A percentile compares a stretch with the other conserved stretches of the same genome.
Conservation (phyloP, 768 basidiomycete genomes). For the Fomitopsis serialis region DNA sequence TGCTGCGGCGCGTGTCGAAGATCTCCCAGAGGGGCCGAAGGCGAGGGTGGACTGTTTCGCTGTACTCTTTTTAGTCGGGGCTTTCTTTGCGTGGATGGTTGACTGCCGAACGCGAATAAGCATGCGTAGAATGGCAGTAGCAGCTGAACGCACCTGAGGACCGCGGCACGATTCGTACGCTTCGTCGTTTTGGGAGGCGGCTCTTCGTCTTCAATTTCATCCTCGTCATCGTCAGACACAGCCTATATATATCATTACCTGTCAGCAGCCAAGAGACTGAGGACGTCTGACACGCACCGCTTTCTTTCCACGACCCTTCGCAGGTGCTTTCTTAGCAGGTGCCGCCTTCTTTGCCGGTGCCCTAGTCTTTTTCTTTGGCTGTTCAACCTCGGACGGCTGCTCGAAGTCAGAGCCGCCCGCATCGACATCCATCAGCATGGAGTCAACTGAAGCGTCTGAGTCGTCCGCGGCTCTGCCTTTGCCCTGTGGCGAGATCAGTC, state of each 20-base stretch:
- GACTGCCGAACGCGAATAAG: slow-evolving; percentile 17
- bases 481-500: slow-evolving; percentile 11
- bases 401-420: slow-evolving; percentile 51
- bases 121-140: background rate
- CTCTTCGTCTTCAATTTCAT: slow-evolving; percentile 52
- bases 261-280: background rate
- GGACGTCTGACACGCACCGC: slow-evolving; percentile 25
- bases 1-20: slow-evolving; percentile 62
- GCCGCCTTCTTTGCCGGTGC: slow-evolving; percentile 27
- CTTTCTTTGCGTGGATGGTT: slow-evolving; percentile 41
- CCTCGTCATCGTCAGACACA: slow-evolving; percentile 48
- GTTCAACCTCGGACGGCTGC: slow-evolving; percentile 43
- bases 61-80: slow-evolving; percentile 43
- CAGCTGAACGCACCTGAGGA: slow-evolving; percentile 46
- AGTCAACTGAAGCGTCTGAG: slow-evolving; percentile 57
- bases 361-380: slow-evolving; percentile 40
- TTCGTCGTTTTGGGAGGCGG: slow-evolving; percentile 40
- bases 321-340: slow-evolving; percentile 29
- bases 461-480: slow-evolving; percentile 52
- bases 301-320: slow-evolving; percentile 41
- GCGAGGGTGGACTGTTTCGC: slow-evolving; percentile 52
- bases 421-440: slow-evolving; percentile 76
- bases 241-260: slow-evolving; percentile 7
- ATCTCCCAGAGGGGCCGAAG: slow-evolving; percentile 54
- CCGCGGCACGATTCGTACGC: slow-evolving; percentile 58